Evolutionary conservation across 148 eudicot genomes (phyloP).

Genomic region (Gaultheria prostrata): DNA sequence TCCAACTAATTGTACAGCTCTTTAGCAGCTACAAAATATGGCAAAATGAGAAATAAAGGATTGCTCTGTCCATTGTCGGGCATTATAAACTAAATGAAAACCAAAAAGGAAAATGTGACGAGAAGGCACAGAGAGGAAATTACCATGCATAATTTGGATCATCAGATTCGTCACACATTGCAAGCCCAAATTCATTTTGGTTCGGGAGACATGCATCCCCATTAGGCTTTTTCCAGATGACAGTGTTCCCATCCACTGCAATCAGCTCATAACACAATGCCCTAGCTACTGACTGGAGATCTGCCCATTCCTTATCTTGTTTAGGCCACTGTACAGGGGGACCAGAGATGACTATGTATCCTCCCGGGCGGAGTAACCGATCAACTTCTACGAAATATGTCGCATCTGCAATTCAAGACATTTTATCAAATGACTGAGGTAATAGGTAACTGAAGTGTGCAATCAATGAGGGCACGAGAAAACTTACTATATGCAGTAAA

Average conservation of each 20-base stretch:
- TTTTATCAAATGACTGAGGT: conserved; percentile 1
- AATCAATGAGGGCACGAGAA: conserved; percentile 2
- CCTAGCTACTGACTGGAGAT: conserved; percentile 94
- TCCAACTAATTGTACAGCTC: background rate
- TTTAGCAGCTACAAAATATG: background rate
- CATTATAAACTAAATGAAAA: background rate
- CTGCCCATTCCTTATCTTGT: conserved; percentile 98
- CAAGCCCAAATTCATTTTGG: conserved; percentile 83
- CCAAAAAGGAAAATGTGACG: background rate
- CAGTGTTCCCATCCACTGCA: conserved; percentile 92
- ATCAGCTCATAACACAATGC: conserved; percentile 90
- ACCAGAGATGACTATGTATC: conserved; percentile 88
- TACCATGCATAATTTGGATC: conserved; percentile 93
- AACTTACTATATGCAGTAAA: conserved; percentile 95
- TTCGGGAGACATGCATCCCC: conserved; percentile 76
- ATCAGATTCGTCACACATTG: conserved; percentile 69
- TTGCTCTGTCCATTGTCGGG: background rate
- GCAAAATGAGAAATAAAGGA: background rate
- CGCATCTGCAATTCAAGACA: conserved; percentile 65
- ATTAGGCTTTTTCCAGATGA: conserved; percentile 83
- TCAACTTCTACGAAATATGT: conserved; percentile 94
- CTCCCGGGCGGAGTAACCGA: conserved; percentile 95
- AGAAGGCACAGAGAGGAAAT: conserved; percentile 6
- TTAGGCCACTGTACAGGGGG: conserved; percentile 97
- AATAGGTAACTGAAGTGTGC: conserved; percentile 4